These are phyloP conservation scores for Ceratobasidium sp. DNA, from an alignment of 1,284 basidiomycete species.

Conservation along the genomic window DNA sequence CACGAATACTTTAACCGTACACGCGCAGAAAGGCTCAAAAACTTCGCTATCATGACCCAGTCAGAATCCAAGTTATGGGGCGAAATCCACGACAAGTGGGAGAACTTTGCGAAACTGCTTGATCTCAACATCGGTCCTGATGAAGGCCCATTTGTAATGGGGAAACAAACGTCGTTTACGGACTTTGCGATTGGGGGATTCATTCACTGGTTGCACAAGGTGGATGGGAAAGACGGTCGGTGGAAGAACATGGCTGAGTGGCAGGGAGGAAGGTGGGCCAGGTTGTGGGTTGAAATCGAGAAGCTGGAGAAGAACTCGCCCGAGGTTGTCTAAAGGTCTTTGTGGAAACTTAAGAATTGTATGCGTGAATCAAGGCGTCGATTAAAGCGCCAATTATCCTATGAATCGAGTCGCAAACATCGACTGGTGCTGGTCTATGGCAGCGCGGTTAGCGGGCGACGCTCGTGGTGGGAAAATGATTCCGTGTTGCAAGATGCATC, in stretches of 20 bases:
- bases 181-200: conserved; percentile 34
- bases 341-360: neutral
- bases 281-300: conserved; percentile 28
- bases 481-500: too few species aligned
- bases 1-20: conserved; percentile 43
- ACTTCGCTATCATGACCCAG: neutral
- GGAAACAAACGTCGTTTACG: conserved; percentile 29
- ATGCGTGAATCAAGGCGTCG: too few species aligned
- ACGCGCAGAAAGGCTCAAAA: conserved; percentile 6
- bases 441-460: too few species aligned
- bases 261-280: conserved; percentile 28
- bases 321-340: conserved; percentile 4
- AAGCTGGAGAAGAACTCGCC: conserved; percentile 18
- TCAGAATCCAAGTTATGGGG: conserved; percentile 24
- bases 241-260: conserved; percentile 29
- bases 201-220: conserved; percentile 12
- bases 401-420: too few species aligned
- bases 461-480: too few species aligned
- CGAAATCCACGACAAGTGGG: conserved; percentile 38
- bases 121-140: conserved; percentile 23
- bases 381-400: too few species aligned
- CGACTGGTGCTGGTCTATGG: too few species aligned
- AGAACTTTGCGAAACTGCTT: conserved; percentile 1
- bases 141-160: conserved; percentile 29
- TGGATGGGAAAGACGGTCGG: conserved; percentile 15